Evolutionary conservation across 441 rosid genomes (phyloP).

Genomic region (Biscutella laevigata): DNA sequence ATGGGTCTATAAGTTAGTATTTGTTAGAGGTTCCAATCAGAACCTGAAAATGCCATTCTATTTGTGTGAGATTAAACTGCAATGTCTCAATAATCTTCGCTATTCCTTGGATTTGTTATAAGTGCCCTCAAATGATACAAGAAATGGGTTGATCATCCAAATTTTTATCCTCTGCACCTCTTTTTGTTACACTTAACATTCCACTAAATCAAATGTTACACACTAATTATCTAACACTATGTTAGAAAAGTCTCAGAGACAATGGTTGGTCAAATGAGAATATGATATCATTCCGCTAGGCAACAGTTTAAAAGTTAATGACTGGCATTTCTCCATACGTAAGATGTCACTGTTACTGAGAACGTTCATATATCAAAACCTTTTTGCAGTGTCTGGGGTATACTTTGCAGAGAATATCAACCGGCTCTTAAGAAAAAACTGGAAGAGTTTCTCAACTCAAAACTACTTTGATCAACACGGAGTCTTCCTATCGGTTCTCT

Average conservation of each 20-base stretch:
- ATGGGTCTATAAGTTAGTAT: neutral
- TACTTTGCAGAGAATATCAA: slow-evolving; percentile 83
- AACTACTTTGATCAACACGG: slow-evolving; percentile 86
- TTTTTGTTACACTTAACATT: too few relatives aligned
- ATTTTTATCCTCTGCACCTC: too few relatives aligned
- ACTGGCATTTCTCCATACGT: neutral
- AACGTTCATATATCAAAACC: neutral
- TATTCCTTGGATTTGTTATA: too few relatives aligned
- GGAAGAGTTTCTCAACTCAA: slow-evolving; percentile 79
- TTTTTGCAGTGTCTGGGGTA: slow-evolving; percentile 75
- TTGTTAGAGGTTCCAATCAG: too few relatives aligned
- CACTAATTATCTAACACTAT: too few relatives aligned
- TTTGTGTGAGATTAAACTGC: too few relatives aligned
- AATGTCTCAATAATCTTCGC: too few relatives aligned
- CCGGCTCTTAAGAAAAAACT: slow-evolving; percentile 44
- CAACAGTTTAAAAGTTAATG: neutral
- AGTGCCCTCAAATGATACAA: too few relatives aligned
- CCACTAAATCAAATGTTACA: too few relatives aligned
- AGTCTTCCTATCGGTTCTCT: slow-evolving; percentile 65
- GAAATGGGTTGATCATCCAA: too few relatives aligned
- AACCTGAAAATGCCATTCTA: too few relatives aligned
- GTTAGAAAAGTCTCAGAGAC: neutral
- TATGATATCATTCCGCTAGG: neutral
- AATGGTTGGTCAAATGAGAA: neutral
- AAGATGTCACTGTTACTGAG: neutral